phyloP scores from a whole-genome alignment of 179 eudicot species.

The Spinacia oleracea region DNA sequence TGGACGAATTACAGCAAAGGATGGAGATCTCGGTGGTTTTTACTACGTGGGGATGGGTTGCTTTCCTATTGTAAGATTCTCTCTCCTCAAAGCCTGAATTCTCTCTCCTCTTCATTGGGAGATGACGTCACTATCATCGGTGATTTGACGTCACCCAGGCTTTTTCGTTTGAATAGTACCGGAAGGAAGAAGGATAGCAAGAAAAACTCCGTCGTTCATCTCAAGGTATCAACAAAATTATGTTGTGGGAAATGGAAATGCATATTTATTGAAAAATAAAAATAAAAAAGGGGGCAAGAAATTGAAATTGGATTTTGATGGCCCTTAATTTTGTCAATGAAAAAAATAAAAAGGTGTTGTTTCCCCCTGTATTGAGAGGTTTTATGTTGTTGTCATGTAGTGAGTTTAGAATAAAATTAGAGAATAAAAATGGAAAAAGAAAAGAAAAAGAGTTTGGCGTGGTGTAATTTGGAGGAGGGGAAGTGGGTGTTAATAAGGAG shows the following conservation, averaged over 20 bases:
- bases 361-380: too few relatives aligned
- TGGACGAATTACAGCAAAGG: conserved; percentile 94
- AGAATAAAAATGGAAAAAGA: not conserved
- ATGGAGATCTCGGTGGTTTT: conserved; percentile 92
- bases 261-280: too few relatives aligned
- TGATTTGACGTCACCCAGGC: conserved; percentile 32
- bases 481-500: conserved; percentile 52
- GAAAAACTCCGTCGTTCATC: conserved; percentile 51
- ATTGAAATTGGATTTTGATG: too few relatives aligned
- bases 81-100: conserved; percentile 37
- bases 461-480: not conserved
- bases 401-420: not conserved
- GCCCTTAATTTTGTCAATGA: too few relatives aligned
- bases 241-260: too few relatives aligned
- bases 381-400: too few relatives aligned
- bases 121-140: conserved; percentile 66
- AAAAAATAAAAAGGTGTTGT: too few relatives aligned
- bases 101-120: conserved; percentile 24
- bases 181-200: conserved; percentile 33
- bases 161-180: conserved; percentile 38
- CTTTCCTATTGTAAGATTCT: conserved; percentile 64
- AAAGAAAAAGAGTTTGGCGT: not conserved
- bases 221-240: conserved; percentile 47
- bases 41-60: conserved; percentile 64
- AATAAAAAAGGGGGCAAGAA: too few relatives aligned